Base-by-base conservation (phyloP, 371 early-diverging fungal genomes). In the Mucor circinelloides region DNA sequence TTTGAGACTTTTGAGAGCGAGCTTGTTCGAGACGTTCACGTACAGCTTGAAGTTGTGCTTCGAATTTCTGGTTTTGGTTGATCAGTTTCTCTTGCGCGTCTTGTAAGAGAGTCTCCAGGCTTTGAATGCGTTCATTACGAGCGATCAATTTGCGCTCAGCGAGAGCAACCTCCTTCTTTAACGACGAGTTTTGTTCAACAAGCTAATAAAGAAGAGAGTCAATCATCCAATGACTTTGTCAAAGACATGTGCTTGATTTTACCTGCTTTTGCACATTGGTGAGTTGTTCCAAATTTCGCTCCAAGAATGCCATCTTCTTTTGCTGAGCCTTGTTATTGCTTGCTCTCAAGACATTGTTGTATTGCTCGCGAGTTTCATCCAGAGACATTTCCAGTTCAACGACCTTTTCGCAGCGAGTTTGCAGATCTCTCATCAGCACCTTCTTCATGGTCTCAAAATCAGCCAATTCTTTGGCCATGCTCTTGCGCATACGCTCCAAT, bases 371-470 rank as follows among this genome's bases (percentile, higher is more conserved):
- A 3, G 94, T 89, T 69, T 97, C 97, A 69, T 97, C 98, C 59
- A 97, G 80, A 0, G 93, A 89, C 79, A 97, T 92, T 77, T 97
- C 97, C 15, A 97, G 89, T 81, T 97, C 97, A 25, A 97, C 95
- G 9, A 82, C 94, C 82, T 93, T 94, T 74, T 98, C 97, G 82
- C 97, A 97, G 30, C 97, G 91, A 80, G 92, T 91, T 78, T 97
- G 96, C 28, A 98, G 87, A 71, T 97, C 97, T 27, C 94, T 88
- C 97, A 97, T 95, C 67, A 98, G 81, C 23, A 93, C 92, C 86
- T 96, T 94, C 86, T 96, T 96, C 95, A 96, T 96, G 61, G 92
- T 89, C 64, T 97, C 97, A 83, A 96, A 97, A 66, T 98, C 97
- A 19, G 89, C 84, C 44, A 97, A 85, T 70, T 97, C 95, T 76